These are phyloP conservation scores for Neoboletus brunneissimus DNA, from an alignment of 768 basidiomycete genomes.

Conservation along the genomic window DNA sequence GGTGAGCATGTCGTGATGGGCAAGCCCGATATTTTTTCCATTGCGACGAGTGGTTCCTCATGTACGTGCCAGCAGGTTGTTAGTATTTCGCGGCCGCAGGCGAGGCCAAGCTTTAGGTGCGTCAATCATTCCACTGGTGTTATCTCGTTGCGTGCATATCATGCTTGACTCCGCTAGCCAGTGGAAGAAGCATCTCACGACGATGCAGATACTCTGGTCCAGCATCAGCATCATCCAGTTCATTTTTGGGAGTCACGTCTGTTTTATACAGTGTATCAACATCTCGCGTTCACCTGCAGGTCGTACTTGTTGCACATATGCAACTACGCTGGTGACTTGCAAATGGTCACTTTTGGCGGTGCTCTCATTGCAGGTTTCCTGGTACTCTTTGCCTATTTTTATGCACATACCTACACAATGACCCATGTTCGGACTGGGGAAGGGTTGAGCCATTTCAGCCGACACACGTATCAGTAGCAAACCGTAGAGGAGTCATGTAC, in stretches of 20 bases:
- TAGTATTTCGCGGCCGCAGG: slow-evolving; percentile 97
- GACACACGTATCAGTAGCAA: no score
- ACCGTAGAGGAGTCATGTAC: no score
- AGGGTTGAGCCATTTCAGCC: no score
- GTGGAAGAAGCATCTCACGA: slow-evolving; percentile 30
- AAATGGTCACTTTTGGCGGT: slow-evolving; percentile 11
- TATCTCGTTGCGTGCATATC: background rate
- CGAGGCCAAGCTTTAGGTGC: slow-evolving; percentile 24
- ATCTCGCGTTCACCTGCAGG: slow-evolving; percentile 26
- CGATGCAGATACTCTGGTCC: slow-evolving; percentile 30
- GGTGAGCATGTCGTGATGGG: slow-evolving; percentile 95
- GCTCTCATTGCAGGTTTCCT: slow-evolving; percentile 22
- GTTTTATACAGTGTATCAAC: slow-evolving; percentile 23
- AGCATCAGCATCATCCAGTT: slow-evolving; percentile 18
- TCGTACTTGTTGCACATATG: no score
- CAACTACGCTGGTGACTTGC: slow-evolving; percentile 24
- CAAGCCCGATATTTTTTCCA: slow-evolving; percentile 38
- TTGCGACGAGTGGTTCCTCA: background rate
- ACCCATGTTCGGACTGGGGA: background rate
- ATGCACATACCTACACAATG: slow-evolving; percentile 22
- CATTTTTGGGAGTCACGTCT: slow-evolving; percentile 12
- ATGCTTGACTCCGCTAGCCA: background rate
- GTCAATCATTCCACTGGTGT: no score
- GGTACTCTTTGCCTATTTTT: slow-evolving; percentile 27
- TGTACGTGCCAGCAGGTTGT: slow-evolving; percentile 60